Conservation (phyloP, 2,329 filamentous ascomycete genomes). For the Neofusicoccum kwambonambiense region DNA sequence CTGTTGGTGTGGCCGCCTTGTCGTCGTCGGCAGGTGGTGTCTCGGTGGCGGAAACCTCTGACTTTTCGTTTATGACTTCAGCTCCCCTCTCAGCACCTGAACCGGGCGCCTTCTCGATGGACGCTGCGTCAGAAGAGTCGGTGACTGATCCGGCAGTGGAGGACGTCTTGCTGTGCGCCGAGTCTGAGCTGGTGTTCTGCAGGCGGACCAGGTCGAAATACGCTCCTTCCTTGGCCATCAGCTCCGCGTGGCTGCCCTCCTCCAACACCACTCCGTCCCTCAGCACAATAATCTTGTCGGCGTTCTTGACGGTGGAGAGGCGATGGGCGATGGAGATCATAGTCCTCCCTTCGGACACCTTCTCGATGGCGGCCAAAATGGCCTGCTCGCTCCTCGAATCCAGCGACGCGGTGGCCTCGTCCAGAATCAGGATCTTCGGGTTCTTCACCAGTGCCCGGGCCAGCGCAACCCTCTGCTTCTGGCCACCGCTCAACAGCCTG, state of each 20-base stretch:
- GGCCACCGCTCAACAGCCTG: conserved; percentile 56
- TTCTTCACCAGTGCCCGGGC: conserved; percentile 57
- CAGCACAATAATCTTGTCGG: conserved; percentile 41
- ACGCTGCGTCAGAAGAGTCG: conserved; percentile 19
- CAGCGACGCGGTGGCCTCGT: conserved; percentile 62
- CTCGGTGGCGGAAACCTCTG: neutral
- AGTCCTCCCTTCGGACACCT: conserved; percentile 33
- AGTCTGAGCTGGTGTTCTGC: conserved; percentile 36
- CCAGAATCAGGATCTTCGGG: conserved; percentile 58
- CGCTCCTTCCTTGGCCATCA: conserved; percentile 37
- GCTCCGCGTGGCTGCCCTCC: conserved; percentile 35
- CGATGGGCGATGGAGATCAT: conserved; percentile 41
- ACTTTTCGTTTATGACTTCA: conserved; percentile 22
- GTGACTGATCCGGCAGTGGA: conserved; percentile 11
- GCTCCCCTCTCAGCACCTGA: conserved; percentile 20
- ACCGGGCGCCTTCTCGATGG: conserved; percentile 21
- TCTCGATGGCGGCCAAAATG: conserved; percentile 48
- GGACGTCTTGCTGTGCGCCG: neutral
- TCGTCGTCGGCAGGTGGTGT: neutral
- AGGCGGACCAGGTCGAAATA: conserved; percentile 52
- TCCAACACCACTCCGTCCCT: conserved; percentile 37
- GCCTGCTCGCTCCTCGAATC: conserved; percentile 58
- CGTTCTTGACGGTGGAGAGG: conserved; percentile 36
- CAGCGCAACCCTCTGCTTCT: conserved; percentile 60
- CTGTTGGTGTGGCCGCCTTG: neutral